Evolutionary conservation across 148 eudicot genomes (phyloP), one percentile per base, ranked within the genome.

Genomic region (Heliosperma pusillum): DNA sequence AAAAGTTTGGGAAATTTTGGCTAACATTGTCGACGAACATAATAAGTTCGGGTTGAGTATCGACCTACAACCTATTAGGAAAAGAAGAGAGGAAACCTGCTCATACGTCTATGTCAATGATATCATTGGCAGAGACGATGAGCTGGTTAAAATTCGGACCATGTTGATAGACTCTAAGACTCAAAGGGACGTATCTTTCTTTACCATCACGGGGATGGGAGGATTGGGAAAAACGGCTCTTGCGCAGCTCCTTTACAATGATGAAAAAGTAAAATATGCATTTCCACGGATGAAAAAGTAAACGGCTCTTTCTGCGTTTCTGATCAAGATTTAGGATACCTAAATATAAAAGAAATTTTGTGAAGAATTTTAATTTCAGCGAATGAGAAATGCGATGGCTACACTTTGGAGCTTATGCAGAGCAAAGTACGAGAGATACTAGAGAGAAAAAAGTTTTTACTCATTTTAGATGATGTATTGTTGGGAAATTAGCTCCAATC

Each of bases 161-260:
- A n/a, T n/a, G n/a, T n/a, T n/a, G n/a, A n/a, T n/a, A n/a, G n/a
- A n/a, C n/a, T n/a, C n/a, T n/a, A n/a, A n/a, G n/a, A n/a, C n/a
- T n/a, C n/a, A n/a, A n/a, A n/a, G n/a, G n/a, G n/a, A n/a, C n/a
- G n/a, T n/a, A n/a, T n/a, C n/a, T n/a, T n/a, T n/a, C n/a, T n/a
- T n/a, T n/a, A n/a, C n/a, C n/a, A n/a, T 78, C 21, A 76, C 76
- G 66, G 84, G 84, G 22, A 40, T 76, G 3, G 79, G 87, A 4
- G 84, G 84, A 2, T 19, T 81, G 13, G 82, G 84, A 1, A 84
- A 84, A 67, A 81, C 82, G 19, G 73, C 84, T 13, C 71, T 84
- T 29, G 84, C 70, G 21, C 69, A 72, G 24, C 60, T 84, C 26
- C 80, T 78, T 1, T 81, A 63, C 30, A 79, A 76, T 55, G 74